Percentiles rank a stretch among this genome's conserved stretches.
These are phyloP conservation scores for Populus davidiana DNA, from an alignment of 345 rosid species.

Conservation along the genomic window DNA sequence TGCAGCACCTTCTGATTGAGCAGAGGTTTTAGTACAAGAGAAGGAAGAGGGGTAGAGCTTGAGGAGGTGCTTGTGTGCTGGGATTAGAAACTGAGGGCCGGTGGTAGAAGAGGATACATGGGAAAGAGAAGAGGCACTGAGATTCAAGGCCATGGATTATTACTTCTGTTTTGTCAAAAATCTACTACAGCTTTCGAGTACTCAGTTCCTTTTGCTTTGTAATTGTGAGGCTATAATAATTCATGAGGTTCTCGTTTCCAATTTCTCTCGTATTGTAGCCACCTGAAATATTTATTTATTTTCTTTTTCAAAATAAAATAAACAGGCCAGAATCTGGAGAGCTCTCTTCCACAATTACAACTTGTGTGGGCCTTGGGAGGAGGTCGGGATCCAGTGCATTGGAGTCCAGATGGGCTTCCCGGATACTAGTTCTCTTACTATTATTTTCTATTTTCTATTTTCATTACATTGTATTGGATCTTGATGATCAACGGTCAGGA, in stretches of 20 bases:
- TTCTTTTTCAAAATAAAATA: not conserved
- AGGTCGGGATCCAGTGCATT: too few relatives aligned
- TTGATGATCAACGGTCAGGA: too few relatives aligned
- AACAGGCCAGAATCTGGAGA: not conserved
- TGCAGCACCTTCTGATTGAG: conserved; percentile 41
- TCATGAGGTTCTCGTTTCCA: not conserved
- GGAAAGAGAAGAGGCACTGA: conserved; percentile 25
- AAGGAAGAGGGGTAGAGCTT: conserved; percentile 19
- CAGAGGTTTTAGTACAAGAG: conserved; percentile 28
- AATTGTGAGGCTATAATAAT: not conserved
- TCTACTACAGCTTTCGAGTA: not conserved
- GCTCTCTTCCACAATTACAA: not conserved
- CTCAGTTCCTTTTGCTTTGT: not conserved
- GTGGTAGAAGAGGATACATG: conserved; percentile 17
- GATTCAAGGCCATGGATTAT: conserved; percentile 36
- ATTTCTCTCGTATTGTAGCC: not conserved
- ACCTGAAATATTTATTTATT: not conserved
- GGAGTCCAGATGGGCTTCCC: too few relatives aligned
- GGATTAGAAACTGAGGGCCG: conserved; percentile 17
- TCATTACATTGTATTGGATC: too few relatives aligned
- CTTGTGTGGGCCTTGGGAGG: too few relatives aligned
- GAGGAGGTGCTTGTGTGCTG: conserved; percentile 21
- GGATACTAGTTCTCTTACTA: too few relatives aligned
- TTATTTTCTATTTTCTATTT: too few relatives aligned
- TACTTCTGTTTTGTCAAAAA: not conserved